Conservation (phyloP, 164 flowering plant genomes). For the Tetracentron sinense region DNA sequence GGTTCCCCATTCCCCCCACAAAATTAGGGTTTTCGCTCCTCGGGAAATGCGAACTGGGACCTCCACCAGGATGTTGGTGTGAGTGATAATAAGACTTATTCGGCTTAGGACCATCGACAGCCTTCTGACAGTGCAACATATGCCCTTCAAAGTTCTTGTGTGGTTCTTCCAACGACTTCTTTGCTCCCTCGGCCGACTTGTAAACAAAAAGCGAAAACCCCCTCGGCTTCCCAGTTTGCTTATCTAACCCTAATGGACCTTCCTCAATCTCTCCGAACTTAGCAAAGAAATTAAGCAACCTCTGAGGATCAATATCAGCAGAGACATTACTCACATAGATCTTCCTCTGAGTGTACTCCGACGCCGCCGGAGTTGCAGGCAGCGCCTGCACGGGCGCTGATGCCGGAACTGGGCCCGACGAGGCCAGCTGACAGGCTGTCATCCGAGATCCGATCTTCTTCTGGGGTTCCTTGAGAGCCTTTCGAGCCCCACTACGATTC, state of each 20-base stretch:
- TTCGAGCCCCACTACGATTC: constrained; percentile 55
- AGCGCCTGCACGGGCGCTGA: constrained; percentile 27
- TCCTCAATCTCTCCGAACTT: constrained; percentile 81
- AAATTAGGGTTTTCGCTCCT: constrained; percentile 24
- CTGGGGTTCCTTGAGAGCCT: constrained; percentile 69
- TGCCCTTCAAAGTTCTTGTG: constrained; percentile 82
- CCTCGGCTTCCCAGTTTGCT: constrained; percentile 70
- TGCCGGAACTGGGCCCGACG: constrained; percentile 56
- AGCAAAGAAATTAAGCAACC: constrained; percentile 45
- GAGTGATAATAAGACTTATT: constrained; percentile 26
- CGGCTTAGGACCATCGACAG: constrained; percentile 76
- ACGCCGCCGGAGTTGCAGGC: constrained; percentile 29
- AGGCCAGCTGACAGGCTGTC: constrained; percentile 77
- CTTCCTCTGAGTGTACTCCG: constrained; percentile 74
- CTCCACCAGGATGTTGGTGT: constrained; percentile 14
- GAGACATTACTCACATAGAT: constrained; percentile 82
- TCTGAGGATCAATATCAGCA: constrained; percentile 66
- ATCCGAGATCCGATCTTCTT: constrained; percentile 70
- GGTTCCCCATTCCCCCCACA: constrained; percentile 15
- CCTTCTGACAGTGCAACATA: constrained; percentile 74
- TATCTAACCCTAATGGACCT: constrained; percentile 84
- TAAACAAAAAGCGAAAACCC: constrained; percentile 79
- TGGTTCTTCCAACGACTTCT: constrained; percentile 75
- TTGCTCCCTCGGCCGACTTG: constrained; percentile 50
- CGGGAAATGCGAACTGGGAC: constrained; percentile 21